A percentile compares a stretch with the other conserved stretches of the same genome.
These are phyloP conservation scores for Podaxis rugospora DNA, from an alignment of 768 basidiomycete species.

Conservation along the genomic window DNA sequence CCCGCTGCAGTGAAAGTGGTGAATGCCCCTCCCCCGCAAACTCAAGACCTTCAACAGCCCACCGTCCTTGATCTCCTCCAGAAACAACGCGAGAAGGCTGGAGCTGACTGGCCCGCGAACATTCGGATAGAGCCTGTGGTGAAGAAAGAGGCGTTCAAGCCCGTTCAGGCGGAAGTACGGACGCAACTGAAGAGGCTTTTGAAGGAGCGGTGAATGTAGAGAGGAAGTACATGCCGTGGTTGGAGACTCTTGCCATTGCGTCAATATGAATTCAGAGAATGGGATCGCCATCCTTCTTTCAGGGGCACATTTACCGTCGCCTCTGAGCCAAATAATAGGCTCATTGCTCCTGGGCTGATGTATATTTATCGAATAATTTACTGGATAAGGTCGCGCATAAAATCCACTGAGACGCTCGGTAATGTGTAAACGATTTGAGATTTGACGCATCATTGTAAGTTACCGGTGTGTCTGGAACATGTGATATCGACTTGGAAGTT, in stretches of 20 bases:
- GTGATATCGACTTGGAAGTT: background rate
- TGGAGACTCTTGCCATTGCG: background rate
- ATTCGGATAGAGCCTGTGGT: slow-evolving; percentile 41
- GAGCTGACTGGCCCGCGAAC: slow-evolving; percentile 38
- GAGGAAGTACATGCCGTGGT: background rate
- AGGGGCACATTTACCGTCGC: background rate
- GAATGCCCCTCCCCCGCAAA: slow-evolving; percentile 29
- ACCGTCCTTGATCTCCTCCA: slow-evolving; percentile 33
- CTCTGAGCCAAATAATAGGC: background rate
- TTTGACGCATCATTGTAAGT: background rate
- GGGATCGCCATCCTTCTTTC: background rate
- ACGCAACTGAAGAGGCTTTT: slow-evolving; percentile 35
- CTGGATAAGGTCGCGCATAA: background rate
- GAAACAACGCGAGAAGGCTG: slow-evolving; percentile 28
- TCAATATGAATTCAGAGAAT: background rate
- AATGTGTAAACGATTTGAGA: background rate
- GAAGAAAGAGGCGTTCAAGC: slow-evolving; percentile 34
- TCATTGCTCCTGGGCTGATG: background rate
- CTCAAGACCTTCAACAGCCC: slow-evolving; percentile 27
- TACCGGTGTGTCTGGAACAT: background rate
- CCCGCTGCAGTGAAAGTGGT: slow-evolving; percentile 25
- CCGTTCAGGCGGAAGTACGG: slow-evolving; percentile 33
- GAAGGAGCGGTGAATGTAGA: slow-evolving; percentile 26
- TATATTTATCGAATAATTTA: background rate
- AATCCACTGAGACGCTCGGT: background rate